These are phyloP conservation scores for Hypoxylon sp. DNA, from an alignment of 2,329 filamentous ascomycete genomes.

Conservation along the genomic window DNA sequence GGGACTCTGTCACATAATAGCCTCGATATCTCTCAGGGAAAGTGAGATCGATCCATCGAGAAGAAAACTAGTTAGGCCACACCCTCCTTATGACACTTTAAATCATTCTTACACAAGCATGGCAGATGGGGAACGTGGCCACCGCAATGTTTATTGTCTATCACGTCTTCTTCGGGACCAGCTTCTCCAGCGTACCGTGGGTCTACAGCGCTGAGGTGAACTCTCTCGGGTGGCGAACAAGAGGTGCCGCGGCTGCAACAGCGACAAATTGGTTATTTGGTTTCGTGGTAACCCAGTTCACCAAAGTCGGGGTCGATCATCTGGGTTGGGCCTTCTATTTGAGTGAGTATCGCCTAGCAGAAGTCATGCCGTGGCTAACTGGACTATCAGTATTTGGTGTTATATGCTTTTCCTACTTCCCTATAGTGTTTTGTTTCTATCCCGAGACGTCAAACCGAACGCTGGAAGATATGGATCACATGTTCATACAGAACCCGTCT, in stretches of 20 bases:
- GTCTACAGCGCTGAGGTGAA: conserved; percentile 54
- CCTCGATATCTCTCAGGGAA: conserved; percentile 47
- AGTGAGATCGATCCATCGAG: conserved; percentile 44
- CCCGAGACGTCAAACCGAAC: conserved; percentile 55
- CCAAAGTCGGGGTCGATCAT: conserved; percentile 52
- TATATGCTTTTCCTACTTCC: conserved; percentile 42
- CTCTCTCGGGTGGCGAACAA: conserved; percentile 51
- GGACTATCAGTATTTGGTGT: conserved; percentile 38
- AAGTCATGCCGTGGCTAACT: neutral
- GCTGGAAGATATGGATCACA: conserved; percentile 58
- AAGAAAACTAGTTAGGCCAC: conserved; percentile 39
- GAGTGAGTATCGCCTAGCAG: conserved; percentile 42
- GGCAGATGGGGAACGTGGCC: conserved; percentile 49
- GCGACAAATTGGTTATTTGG: conserved; percentile 55
- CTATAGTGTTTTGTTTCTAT: conserved; percentile 55
- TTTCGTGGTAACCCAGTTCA: conserved; percentile 55
- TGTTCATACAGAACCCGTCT: conserved; percentile 38
- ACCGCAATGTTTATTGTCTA: conserved; percentile 55
- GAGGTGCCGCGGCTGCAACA: conserved; percentile 54
- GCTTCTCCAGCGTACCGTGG: conserved; percentile 48
- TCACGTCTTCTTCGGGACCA: conserved; percentile 53
- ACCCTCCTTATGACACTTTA: neutral
- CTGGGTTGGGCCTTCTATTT: conserved; percentile 54
- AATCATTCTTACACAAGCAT: conserved; percentile 15
- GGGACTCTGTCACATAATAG: conserved; percentile 49